These are phyloP conservation scores for Trichoderma pleuroti DNA, from an alignment of 2,329 filamentous ascomycete genomes.

Conservation along the genomic window DNA sequence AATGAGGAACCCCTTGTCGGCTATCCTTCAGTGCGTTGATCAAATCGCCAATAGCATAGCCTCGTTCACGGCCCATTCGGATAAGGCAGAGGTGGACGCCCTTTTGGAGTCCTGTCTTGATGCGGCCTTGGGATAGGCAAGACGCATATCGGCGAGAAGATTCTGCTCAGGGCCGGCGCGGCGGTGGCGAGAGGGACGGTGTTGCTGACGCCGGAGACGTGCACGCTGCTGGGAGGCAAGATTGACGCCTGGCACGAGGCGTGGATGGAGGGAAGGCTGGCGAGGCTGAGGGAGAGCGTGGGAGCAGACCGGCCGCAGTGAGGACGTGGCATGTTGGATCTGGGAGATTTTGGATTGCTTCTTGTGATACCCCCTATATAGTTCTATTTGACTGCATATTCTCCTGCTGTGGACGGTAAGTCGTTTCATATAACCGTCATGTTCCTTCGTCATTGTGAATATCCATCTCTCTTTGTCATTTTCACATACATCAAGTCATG, in stretches of 20 bases:
- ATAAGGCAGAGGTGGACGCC: constrained; percentile 44
- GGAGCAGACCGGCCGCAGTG: constrained; percentile 31
- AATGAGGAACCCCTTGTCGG: constrained; percentile 72
- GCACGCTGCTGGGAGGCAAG: constrained; percentile 79
- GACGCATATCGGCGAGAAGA: constrained; percentile 73
- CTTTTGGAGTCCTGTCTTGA: constrained; percentile 60
- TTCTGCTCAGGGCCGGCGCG: constrained; percentile 64
- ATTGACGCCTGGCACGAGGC: constrained; percentile 74
- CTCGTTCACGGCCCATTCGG: constrained; percentile 37
- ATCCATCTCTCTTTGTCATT: neutral
- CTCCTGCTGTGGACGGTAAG: neutral
- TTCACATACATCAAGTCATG: neutral
- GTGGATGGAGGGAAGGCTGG: constrained; percentile 72
- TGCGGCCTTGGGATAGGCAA: constrained; percentile 62
- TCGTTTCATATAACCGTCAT: neutral
- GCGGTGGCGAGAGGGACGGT: constrained; percentile 71
- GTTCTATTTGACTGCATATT: neutral
- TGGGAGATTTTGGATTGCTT: neutral
- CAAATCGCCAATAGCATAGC: constrained; percentile 58
- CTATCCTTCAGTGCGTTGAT: constrained; percentile 72
- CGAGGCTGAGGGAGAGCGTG: constrained; percentile 61
- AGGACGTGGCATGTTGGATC: neutral
- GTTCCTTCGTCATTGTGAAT: neutral
- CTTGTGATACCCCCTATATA: constrained; percentile 16
- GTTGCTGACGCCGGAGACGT: constrained; percentile 68